Base-by-base conservation (phyloP, 805 yeast species). In the Myxozyma sirexii region DNA sequence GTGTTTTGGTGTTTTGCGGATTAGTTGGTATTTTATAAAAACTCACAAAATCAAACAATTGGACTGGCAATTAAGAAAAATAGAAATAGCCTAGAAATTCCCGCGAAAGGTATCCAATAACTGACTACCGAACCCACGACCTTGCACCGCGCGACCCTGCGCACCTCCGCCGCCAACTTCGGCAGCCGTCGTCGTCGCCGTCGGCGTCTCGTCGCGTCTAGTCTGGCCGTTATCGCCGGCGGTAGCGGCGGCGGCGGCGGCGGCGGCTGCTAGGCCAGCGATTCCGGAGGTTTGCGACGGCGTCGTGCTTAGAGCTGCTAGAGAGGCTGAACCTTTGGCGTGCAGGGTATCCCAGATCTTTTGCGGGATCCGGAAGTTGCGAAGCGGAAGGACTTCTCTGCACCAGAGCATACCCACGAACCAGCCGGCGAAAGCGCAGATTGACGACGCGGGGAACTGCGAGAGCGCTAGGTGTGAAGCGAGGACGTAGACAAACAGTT, bases 321-420 rank as follows among this genome's bases (percentile, higher is more conserved):
- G 27, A 7, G 54, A 27, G 29, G 63, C 54, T 21, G 50, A 33
- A 6, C 56, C 54, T 12, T 26, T 55, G 12, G 29, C 10, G 12
- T 26, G 48, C 13, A 45, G 38, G 5, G 42, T 21, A 27, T 50
- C 61, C 68, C 69, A 61, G 41, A 48, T 33, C 63, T 67, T 17
- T 63, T 38, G 66, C 31, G 79, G 79, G 21, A 77, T 53, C 61
- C 79, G 69, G 77, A 79, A 77, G 19, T 62, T 56, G 48, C 72
- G 75, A 2, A 79, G 77, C 3, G 80, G 79, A 0, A 77, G 39
- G 3, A 77, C 54, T 38, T 75, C 77, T 47, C 73, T 64, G 10
- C 69, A 57, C 23, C 78, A 57, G 37, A 74, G 59, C n/a, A 69
- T 69, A n/a, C 78, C 77, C 8, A 76, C 33, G 4, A 68, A 27